A percentile compares a stretch with the other conserved stretches of the same genome.
phyloP scores from a whole-genome alignment of 148 eudicot species.

The Vaccinium vitisidaea region DNA sequence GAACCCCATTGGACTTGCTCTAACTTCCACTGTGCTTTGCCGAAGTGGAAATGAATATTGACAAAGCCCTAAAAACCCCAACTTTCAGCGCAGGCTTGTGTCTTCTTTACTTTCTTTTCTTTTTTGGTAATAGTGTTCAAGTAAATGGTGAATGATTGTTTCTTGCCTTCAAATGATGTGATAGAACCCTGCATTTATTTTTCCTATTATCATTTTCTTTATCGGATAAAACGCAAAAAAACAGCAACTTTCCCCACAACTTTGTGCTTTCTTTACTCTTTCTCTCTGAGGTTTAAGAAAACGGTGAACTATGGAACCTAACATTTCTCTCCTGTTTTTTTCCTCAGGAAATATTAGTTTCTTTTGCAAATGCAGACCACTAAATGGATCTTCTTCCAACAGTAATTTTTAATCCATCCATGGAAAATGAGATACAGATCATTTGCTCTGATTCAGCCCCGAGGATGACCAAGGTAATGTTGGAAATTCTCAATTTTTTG shows the following conservation, averaged over 20 bases:
- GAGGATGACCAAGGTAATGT: slow-evolving; percentile 72
- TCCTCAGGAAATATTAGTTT: slow-evolving; percentile 73
- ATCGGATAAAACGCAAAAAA: background rate
- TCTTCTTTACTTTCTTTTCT: too few species aligned
- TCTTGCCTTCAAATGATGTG: too few species aligned
- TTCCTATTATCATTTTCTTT: background rate
- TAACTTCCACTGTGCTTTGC: too few species aligned
- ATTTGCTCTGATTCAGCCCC: slow-evolving; percentile 65
- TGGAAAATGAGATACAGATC: slow-evolving; percentile 68
- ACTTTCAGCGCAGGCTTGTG: too few species aligned
- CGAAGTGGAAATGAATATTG: too few species aligned
- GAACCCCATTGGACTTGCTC: too few species aligned
- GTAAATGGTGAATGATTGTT: too few species aligned
- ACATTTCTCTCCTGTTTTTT: background rate
- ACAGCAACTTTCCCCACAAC: background rate
- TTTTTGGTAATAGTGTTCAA: too few species aligned
- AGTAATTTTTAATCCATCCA: slow-evolving; percentile 66
- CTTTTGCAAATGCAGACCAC: slow-evolving; percentile 83
- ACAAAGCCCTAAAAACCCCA: too few species aligned
- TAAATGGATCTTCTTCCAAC: slow-evolving; percentile 55
- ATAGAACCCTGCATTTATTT: too few species aligned
- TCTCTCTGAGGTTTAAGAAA: background rate
- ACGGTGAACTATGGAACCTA: too few species aligned
- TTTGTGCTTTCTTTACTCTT: slow-evolving; percentile 3
- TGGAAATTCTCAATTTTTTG: background rate